Evolutionary conservation across 2,329 filamentous ascomycete species (phyloP).

Genomic region (Atkinsonella hypoxylon): DNA sequence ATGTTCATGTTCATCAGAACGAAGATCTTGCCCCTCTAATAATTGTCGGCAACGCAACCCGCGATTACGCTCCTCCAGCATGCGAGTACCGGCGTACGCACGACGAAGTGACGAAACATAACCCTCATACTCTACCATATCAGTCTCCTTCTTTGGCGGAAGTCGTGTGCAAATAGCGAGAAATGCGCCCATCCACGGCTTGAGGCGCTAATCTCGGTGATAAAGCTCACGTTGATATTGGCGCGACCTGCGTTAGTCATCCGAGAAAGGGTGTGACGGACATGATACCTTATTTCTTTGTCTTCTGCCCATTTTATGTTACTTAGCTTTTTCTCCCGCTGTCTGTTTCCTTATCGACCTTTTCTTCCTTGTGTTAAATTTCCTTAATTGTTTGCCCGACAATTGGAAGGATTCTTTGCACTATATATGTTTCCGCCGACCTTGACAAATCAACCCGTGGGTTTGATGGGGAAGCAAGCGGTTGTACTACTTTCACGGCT

Average conservation of each 20-base stretch:
- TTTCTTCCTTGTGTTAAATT: slow-evolving; percentile 10
- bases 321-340: slow-evolving; percentile 7
- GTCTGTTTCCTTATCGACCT: neutral
- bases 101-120: slow-evolving; percentile 29
- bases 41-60: slow-evolving; percentile 17
- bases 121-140: slow-evolving; percentile 19
- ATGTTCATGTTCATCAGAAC: slow-evolving; percentile 20
- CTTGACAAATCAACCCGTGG: slow-evolving; percentile 16
- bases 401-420: slow-evolving; percentile 22
- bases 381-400: slow-evolving; percentile 7
- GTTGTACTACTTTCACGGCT: slow-evolving; percentile 25
- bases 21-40: slow-evolving; percentile 17
- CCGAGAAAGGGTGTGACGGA: slow-evolving; percentile 16
- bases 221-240: slow-evolving; percentile 11
- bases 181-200: neutral
- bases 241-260: slow-evolving; percentile 15
- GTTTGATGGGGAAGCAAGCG: slow-evolving; percentile 19
- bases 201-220: slow-evolving; percentile 5
- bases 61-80: slow-evolving; percentile 19
- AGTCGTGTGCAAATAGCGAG: slow-evolving; percentile 1
- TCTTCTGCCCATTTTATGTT: slow-evolving; percentile 10
- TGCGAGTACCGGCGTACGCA: slow-evolving; percentile 25
- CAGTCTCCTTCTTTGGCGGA: slow-evolving; percentile 2
- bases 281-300: slow-evolving; percentile 23
- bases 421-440: slow-evolving; percentile 19